Conservation (phyloP, 2,329 filamentous ascomycete species). For the Nigrospora osmanthi region DNA sequence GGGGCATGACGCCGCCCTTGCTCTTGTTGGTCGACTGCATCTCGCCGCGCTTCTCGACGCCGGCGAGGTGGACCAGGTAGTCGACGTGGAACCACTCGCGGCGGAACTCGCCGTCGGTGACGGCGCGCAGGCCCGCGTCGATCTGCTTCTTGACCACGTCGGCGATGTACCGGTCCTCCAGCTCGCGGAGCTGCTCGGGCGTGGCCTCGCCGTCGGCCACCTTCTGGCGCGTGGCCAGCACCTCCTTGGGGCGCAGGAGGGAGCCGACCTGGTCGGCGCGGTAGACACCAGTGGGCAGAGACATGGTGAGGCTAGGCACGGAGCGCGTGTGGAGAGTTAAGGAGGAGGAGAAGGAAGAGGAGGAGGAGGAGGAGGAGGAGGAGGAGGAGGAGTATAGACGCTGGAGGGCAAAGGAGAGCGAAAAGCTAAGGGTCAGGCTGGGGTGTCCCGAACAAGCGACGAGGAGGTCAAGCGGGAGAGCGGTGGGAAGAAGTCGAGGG, state of each 20-base stretch:
- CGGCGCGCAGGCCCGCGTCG: conserved; percentile 36
- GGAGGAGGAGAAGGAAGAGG: too few species aligned
- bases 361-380: too few species aligned
- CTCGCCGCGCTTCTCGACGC: conserved; percentile 42
- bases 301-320: conserved; percentile 17
- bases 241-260: conserved; percentile 40
- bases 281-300: conserved; percentile 33
- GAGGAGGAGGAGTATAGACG: too few species aligned
- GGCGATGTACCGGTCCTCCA: conserved; percentile 42
- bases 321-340: too few species aligned
- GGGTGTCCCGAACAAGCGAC: too few species aligned
- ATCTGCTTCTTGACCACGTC: conserved; percentile 40
- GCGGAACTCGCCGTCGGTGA: conserved; percentile 50
- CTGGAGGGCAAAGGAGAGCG: too few species aligned
- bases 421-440: too few species aligned
- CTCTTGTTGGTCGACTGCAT: conserved; percentile 32
- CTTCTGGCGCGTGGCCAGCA: conserved; percentile 40
- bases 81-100: conserved; percentile 52
- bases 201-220: conserved; percentile 33
- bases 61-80: conserved; percentile 45
- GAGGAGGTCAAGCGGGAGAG: too few species aligned
- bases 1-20: conserved; percentile 43
- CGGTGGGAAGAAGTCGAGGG: too few species aligned
- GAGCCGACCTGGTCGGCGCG: conserved; percentile 50
- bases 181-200: conserved; percentile 33